phyloP scores from a whole-genome alignment of 2,329 filamentous ascomycete genomes.

The Trichocomaceae sp. region DNA sequence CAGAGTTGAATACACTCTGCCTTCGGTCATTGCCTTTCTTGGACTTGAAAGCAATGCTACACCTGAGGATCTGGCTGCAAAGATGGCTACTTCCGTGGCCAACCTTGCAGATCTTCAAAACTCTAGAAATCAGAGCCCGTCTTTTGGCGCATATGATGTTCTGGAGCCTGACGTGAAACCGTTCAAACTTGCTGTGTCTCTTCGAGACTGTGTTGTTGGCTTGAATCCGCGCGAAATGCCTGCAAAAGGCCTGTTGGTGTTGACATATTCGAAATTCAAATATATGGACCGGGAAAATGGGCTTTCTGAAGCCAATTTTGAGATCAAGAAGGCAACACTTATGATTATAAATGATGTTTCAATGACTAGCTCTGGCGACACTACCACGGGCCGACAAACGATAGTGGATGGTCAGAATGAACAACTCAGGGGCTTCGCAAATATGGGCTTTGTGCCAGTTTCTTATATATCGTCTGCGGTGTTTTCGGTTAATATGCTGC shows the following conservation, averaged over 20 bases:
- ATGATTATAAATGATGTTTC: constrained; percentile 70
- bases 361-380: constrained; percentile 20
- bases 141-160: constrained; percentile 15
- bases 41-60: constrained; percentile 62
- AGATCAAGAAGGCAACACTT: constrained; percentile 73
- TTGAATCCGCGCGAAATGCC: constrained; percentile 70
- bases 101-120: constrained; percentile 59
- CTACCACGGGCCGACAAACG: constrained; percentile 24
- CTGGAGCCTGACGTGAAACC: constrained; percentile 44
- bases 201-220: constrained; percentile 75
- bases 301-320: constrained; percentile 57
- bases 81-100: constrained; percentile 71
- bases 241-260: constrained; percentile 70
- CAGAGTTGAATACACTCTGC: constrained; percentile 80
- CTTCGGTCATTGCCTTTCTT: constrained; percentile 72
- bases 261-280: constrained; percentile 71
- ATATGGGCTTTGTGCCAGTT: constrained; percentile 74
- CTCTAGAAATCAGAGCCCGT: constrained; percentile 9
- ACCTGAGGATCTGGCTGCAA: constrained; percentile 65
- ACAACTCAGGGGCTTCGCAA: constrained; percentile 47
- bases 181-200: constrained; percentile 50
- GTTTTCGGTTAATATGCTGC: constrained; percentile 55
- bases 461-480: constrained; percentile 81
- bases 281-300: constrained; percentile 60
- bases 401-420: constrained; percentile 29